Evolutionary conservation across 2,329 filamentous ascomycete species (phyloP), one percentile per base, ranked within the genome.

Genomic region (Fusarium drepaniforme): DNA sequence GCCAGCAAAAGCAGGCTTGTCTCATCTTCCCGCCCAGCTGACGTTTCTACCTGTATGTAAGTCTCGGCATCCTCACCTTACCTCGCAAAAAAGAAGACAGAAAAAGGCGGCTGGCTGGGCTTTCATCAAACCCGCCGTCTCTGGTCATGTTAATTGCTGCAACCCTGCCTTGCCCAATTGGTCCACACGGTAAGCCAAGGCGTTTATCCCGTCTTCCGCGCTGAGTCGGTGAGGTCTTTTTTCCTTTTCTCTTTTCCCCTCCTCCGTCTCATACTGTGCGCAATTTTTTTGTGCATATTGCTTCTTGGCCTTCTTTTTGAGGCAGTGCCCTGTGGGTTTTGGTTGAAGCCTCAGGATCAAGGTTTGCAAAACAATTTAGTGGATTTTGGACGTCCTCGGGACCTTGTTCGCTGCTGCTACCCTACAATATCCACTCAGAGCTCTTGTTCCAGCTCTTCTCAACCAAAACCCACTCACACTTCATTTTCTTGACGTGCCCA

Each of bases 391-490:
- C 42, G 49, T 57, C 56, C 56, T 65, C 53, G 64, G 64, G 46
- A 30, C 44, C 49, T 69, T 51, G 59, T 33, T 40, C 40, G 28
- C 15, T 46, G 38, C 40, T 38, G 25, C 12, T 62, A 67, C 25
- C 51, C 56, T 37, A 46, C 33, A 63, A 53, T 38, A 18, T 23
- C 51, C 63, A 65, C 63, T 59, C 21, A 59, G 8, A 18, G 38
- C 21, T 37, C 12, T 56, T 42, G 21, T 25, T 51, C 28, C 23
- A 23, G 23, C 23, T 25, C 25, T 53, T 25, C 46, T 49, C 61
- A 40, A 59, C 28, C 42, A 74, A 28, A 44, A 44, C 35, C 73
- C 75, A 77, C 75, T 71, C 75, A 75, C 74, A 77, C 66, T 13
- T 56, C 21, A 21, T 44, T n/a, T 23, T 42, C 57, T 28, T 66